Evolutionary conservation across 1,284 basidiomycete genomes (phyloP).

Genomic region (Albatrellus sp.): DNA sequence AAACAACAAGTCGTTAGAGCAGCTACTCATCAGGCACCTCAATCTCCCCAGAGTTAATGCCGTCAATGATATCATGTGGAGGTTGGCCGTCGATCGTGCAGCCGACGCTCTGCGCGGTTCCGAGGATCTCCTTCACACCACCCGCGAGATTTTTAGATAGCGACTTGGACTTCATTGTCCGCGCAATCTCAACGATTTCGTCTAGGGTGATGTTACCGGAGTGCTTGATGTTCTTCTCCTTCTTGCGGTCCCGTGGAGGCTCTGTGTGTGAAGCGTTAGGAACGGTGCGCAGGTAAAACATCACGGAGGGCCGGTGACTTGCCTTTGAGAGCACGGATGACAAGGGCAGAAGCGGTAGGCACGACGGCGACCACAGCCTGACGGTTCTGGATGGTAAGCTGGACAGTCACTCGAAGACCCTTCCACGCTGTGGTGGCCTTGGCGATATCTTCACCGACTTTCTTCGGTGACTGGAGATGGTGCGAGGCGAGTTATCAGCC

Average conservation of each 20-base stretch:
- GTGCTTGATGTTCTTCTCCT: conserved; percentile 99
- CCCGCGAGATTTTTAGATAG: conserved; percentile 86
- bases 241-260: conserved; percentile 98
- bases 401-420: conserved; percentile 98
- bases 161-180: conserved; percentile 95
- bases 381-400: conserved; percentile 99
- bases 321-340: conserved; percentile 98
- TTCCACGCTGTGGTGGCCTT: conserved; percentile 99
- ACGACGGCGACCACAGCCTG: conserved; percentile 97
- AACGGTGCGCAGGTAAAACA: neutral
- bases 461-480: conserved; percentile 83
- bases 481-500: conserved; percentile 3
- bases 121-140: conserved; percentile 90
- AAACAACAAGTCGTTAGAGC: conserved; percentile 13
- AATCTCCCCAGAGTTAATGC: conserved; percentile 90
- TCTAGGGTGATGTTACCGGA: conserved; percentile 90
- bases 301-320: conserved; percentile 13
- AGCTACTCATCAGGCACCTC: conserved; percentile 90
- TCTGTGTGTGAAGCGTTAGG: conserved; percentile 36
- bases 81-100: conserved; percentile 94
- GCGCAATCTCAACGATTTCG: conserved; percentile 91
- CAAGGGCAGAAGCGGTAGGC: conserved; percentile 93
- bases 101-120: conserved; percentile 88
- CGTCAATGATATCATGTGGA: conserved; percentile 93
- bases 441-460: conserved; percentile 99